Conservation (phyloP, 2,329 filamentous ascomycete genomes). For the Geoglossum cookeanum region DNA sequence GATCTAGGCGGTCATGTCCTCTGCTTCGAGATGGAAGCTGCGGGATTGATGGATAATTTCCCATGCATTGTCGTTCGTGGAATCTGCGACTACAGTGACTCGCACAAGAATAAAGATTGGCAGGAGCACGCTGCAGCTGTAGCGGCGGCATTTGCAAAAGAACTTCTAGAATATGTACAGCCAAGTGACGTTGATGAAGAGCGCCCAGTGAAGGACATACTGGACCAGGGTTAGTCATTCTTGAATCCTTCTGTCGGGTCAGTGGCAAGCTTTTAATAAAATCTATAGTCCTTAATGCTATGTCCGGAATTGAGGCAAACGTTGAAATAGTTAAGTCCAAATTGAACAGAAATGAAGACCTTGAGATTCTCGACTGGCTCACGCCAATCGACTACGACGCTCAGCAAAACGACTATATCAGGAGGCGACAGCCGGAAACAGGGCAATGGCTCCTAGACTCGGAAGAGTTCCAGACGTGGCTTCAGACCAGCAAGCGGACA, state of each 20-base stretch:
- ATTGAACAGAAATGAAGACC: neutral
- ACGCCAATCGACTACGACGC: neutral
- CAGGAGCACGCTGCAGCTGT: constrained; percentile 10
- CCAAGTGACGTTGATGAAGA: constrained; percentile 2
- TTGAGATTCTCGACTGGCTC: neutral
- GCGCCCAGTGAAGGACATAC: constrained; percentile 1
- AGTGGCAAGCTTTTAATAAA: no score
- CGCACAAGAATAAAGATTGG: constrained; percentile 10
- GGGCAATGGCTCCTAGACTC: neutral
- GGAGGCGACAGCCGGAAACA: neutral
- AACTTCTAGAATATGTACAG: constrained; percentile 5
- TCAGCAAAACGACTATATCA: neutral
- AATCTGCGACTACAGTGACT: constrained; percentile 11
- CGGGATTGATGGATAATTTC: no score
- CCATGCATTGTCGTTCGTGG: no score
- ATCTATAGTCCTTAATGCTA: no score
- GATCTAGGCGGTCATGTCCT: constrained; percentile 7
- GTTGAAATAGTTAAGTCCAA: no score
- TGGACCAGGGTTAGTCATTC: neutral
- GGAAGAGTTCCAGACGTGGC: neutral
- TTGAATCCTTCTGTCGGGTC: no score
- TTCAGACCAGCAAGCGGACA: neutral
- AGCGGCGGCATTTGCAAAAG: constrained; percentile 12
- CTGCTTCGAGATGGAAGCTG: no score
- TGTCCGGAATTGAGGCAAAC: no score